Evolutionary conservation across 139 green algal genomes (phyloP).

Genomic region (Spirogloea muscicola): DNA sequence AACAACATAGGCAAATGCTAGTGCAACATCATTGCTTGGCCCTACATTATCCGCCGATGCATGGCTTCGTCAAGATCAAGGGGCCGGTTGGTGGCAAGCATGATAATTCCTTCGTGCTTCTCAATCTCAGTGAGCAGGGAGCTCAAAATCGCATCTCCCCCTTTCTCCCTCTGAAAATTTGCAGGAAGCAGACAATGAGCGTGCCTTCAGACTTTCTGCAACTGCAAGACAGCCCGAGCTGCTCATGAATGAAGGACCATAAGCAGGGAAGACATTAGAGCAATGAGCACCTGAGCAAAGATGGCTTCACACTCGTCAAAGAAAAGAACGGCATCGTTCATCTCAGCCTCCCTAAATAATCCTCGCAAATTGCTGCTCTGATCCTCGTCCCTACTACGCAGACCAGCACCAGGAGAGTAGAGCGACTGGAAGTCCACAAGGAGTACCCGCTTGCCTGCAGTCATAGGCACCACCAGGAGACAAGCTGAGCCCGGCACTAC

Average conservation of each 20-base stretch:
- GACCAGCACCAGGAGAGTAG: background rate
- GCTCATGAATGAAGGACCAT: too few relatives aligned
- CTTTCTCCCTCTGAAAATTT: conserved; percentile 2
- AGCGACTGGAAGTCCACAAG: conserved; percentile 20
- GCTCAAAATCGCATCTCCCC: background rate
- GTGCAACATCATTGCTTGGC: too few relatives aligned
- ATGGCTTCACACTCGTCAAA: conserved; percentile 31
- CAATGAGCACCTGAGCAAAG: conserved; percentile 5
- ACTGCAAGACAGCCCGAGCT: too few relatives aligned
- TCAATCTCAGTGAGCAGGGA: conserved; percentile 7
- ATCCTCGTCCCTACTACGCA: conserved; percentile 4
- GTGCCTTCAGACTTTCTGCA: too few relatives aligned
- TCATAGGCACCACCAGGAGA: background rate
- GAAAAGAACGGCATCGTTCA: conserved; percentile 26
- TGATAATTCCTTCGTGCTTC: conserved; percentile 1
- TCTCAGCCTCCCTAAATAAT: conserved; percentile 14
- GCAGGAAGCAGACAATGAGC: too few relatives aligned
- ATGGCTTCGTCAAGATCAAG: conserved; percentile 9
- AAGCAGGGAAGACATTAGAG: too few relatives aligned
- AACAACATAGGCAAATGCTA: too few relatives aligned
- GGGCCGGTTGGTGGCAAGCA: conserved; percentile 6
- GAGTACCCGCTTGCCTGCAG: conserved; percentile 20
- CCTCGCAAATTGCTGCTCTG: conserved; percentile 5
- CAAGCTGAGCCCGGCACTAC: background rate
- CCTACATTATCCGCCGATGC: conserved; percentile 1